A percentile compares a stretch with the other conserved stretches of the same genome.
These are phyloP conservation scores for Friedmanniomyces simplex DNA, from an alignment of 495 filamentous ascomycete genomes.

Conservation along the genomic window DNA sequence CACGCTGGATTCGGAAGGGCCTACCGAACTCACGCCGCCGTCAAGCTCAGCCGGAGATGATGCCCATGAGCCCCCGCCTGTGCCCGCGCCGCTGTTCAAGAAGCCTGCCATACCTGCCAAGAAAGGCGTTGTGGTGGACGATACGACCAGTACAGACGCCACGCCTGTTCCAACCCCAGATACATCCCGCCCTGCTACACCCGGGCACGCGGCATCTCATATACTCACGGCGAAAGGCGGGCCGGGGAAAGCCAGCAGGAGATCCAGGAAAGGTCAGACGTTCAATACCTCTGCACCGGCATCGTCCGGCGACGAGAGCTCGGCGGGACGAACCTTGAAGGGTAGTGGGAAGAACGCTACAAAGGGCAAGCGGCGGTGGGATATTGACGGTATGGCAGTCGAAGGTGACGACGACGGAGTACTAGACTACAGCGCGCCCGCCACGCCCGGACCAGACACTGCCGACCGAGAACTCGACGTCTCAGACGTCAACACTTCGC, in stretches of 20 bases:
- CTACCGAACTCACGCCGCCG: conserved; percentile 29
- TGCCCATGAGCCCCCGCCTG: conserved; percentile 38
- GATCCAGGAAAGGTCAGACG: conserved; percentile 73
- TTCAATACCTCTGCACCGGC: conserved; percentile 52
- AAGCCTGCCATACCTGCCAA: conserved; percentile 10
- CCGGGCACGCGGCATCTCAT: conserved; percentile 42
- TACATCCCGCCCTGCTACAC: conserved; percentile 67
- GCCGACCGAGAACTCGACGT: conserved; percentile 43
- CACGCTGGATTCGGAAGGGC: conserved; percentile 20
- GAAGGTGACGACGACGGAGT: conserved; percentile 65
- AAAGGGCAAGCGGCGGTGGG: conserved; percentile 86
- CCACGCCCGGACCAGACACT: conserved; percentile 38
- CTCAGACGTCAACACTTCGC: conserved; percentile 63
- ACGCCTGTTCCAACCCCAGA: conserved; percentile 63
- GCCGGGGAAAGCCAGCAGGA: conserved; percentile 66
- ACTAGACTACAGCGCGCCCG: conserved; percentile 71
- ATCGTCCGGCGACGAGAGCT: conserved; percentile 74
- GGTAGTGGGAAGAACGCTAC: conserved; percentile 31
- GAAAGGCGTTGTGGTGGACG: conserved; percentile 8
- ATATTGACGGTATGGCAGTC: conserved; percentile 76
- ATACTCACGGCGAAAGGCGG: conserved; percentile 62
- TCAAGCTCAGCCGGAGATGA: conserved; percentile 30
- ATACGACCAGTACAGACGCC: conserved; percentile 43
- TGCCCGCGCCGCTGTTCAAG: conserved; percentile 9
- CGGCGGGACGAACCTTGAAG: conserved; percentile 38